phyloP scores from a whole-genome alignment of 352 stramenopile genomes.

The Sclerospora graminicola region DNA sequence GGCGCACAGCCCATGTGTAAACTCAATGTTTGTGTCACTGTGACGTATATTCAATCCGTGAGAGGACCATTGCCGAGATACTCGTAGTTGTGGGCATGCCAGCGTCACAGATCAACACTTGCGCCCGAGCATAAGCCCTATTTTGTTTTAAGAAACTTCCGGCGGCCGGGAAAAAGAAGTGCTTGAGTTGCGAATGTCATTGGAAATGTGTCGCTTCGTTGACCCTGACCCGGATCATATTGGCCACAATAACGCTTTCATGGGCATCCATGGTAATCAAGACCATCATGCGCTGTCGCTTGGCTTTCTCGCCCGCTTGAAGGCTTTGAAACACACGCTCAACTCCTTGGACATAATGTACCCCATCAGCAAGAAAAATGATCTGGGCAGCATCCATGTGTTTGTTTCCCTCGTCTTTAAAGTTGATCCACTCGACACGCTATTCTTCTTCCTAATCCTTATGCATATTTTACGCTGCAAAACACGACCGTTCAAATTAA shows the following conservation, averaged over 20 bases:
- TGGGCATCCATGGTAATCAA: slow-evolving; percentile 95
- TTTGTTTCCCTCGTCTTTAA: slow-evolving; percentile 83
- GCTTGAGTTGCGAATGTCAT: slow-evolving; percentile 94
- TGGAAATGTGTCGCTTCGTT: slow-evolving; percentile 82
- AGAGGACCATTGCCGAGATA: slow-evolving; percentile 93
- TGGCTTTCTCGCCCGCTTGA: slow-evolving; percentile 67
- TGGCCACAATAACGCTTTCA: slow-evolving; percentile 91
- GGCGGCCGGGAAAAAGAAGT: slow-evolving; percentile 85
- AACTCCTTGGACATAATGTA: too few species aligned
- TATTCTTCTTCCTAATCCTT: too few species aligned
- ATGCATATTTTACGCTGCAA: too few species aligned
- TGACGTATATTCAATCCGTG: slow-evolving; percentile 95
- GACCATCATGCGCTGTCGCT: slow-evolving; percentile 92
- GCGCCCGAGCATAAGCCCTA: slow-evolving; percentile 66
- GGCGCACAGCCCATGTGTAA: slow-evolving; percentile 83
- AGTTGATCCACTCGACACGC: slow-evolving; percentile 94
- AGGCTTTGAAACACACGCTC: too few species aligned
- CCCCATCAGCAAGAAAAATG: slow-evolving; percentile 88
- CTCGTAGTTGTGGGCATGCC: slow-evolving; percentile 95
- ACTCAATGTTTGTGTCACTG: slow-evolving; percentile 92
- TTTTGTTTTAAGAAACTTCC: slow-evolving; percentile 86
- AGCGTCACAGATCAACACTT: slow-evolving; percentile 89
- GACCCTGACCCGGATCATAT: slow-evolving; percentile 88
- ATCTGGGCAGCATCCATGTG: slow-evolving; percentile 93
- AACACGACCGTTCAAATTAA: too few species aligned